These are phyloP conservation scores for Conticribra weissflogii DNA, from an alignment of 108 stramenopile genomes.

Conservation along the genomic window DNA sequence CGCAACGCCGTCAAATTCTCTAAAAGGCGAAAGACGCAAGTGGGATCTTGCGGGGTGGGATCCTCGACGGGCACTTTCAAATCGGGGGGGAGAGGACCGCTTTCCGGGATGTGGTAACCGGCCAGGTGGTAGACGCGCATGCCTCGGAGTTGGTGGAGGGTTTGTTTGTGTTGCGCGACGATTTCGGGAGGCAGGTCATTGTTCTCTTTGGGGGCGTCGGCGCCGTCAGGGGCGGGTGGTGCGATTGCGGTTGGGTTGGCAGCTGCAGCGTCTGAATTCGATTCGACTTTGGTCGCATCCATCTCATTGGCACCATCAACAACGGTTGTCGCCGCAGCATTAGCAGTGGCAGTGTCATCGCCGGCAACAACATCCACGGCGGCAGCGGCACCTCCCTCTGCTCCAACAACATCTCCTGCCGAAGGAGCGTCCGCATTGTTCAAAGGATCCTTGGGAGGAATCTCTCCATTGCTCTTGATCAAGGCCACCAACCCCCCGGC, in stretches of 20 bases:
- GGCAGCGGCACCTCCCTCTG: conserved; percentile 1
- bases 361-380: too few relatives aligned
- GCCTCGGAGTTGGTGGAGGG: conserved; percentile 16
- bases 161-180: conserved; percentile 27
- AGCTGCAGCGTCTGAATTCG: neutral
- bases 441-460: neutral
- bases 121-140: conserved; percentile 28
- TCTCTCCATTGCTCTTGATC: conserved; percentile 6
- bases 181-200: too few relatives aligned
- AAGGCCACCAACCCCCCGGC: conserved; percentile 32
- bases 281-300: too few relatives aligned
- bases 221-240: too few relatives aligned
- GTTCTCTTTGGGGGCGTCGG: conserved; percentile 4
- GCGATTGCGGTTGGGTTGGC: conserved; percentile 1
- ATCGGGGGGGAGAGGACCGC: conserved; percentile 47
- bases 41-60: conserved; percentile 33
- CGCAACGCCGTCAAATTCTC: conserved; percentile 39
- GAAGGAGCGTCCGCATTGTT: neutral
- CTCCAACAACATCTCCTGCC: neutral
- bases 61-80: conserved; percentile 33
- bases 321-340: too few relatives aligned
- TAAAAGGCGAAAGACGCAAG: conserved; percentile 24
- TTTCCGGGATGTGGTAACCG: conserved; percentile 43
- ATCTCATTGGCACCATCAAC: too few relatives aligned
- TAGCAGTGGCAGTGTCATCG: too few relatives aligned